Base-by-base conservation (phyloP, 2,329 filamentous ascomycete genomes). In the Clathrospora elynae region DNA sequence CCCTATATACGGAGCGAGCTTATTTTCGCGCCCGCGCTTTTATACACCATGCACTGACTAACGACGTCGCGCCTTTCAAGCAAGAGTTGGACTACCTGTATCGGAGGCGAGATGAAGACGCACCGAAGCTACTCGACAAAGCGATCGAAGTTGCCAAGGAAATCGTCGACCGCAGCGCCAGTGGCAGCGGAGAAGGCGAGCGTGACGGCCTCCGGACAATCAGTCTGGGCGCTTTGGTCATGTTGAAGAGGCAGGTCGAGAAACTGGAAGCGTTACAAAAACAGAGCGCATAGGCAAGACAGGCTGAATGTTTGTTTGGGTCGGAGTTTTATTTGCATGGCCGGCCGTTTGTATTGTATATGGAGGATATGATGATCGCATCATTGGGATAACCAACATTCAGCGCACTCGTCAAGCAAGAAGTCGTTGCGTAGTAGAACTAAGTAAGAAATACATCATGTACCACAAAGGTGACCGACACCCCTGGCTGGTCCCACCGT, bases 21-120 rank as follows among this genome's bases (percentile, higher is more conserved):
- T 81, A 78, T 45, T 75, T 82, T 37, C 71, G 78, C 37, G 72
- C 77, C 0, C 67, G 78, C 8, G 73, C 65, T 1, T 82, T 81
- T 55, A 77, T 81, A 34, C 68, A 74, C 19, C 68, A 73, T 33
- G 74, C 75, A 3, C 61, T 81, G 0, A 64, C 63, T 13, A 58
- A 71, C 7, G 64, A 68, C 0, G 61, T 78, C 1, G 51, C 52
- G 4, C 79, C 77, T 0, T 67, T 84, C 28, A 71, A 74, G 24
- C 71, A 79, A 22, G 73, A 82, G n/a, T 55, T 84, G 12, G 53
- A 67, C 0, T 82, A 76, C 70, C 55, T 81, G 3, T 85, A 84
- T 51, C 57, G 73, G 41, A 51, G 55, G 18, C 26, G 49, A 10
- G 45, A 46, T 1, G 69, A 69, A 0, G 62, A 42, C 9, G 70